These are phyloP conservation scores for Saccharomycopsis sp. DNA, from an alignment of 805 yeast species.

Conservation along the genomic window DNA sequence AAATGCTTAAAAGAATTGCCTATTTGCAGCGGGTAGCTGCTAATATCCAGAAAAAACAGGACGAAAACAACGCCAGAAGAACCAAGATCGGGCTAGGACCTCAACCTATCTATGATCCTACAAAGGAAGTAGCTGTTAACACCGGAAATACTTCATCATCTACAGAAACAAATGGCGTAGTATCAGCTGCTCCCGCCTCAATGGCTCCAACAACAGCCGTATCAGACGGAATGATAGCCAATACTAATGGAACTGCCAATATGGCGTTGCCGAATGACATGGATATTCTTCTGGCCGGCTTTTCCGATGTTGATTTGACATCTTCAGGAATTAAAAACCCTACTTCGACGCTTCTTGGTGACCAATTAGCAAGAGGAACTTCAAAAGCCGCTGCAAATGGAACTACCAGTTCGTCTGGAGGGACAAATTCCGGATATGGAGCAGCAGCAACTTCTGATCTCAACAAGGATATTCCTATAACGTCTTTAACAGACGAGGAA, in stretches of 20 bases:
- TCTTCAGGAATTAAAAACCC: not conserved
- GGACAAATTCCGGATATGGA: not conserved
- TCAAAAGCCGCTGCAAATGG: not conserved
- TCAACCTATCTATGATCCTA: not conserved
- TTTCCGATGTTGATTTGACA: conserved; percentile 1
- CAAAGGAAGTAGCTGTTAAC: not conserved
- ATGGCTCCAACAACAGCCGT: not conserved
- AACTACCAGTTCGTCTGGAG: not conserved
- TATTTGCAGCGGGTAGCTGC: conserved; percentile 64
- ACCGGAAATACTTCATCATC: not conserved
- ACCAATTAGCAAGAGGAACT: not conserved
- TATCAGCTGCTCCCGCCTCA: not conserved
- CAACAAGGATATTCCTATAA: conserved; percentile 28
- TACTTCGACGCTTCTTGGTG: not conserved
- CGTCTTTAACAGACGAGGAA: conserved; percentile 26
- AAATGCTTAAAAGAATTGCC: conserved; percentile 60
- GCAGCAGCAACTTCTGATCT: not conserved
- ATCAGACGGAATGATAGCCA: not conserved
- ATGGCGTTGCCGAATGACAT: not conserved
- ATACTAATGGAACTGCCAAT: not conserved
- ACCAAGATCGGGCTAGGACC: conserved; percentile 8
- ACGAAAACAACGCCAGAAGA: conserved; percentile 24
- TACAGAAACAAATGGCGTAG: not conserved
- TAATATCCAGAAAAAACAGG: conserved; percentile 34
- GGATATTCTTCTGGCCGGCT: not conserved